These are phyloP conservation scores for Aschersonia sp. DNA, from an alignment of 2,329 filamentous ascomycete genomes.

Conservation along the genomic window DNA sequence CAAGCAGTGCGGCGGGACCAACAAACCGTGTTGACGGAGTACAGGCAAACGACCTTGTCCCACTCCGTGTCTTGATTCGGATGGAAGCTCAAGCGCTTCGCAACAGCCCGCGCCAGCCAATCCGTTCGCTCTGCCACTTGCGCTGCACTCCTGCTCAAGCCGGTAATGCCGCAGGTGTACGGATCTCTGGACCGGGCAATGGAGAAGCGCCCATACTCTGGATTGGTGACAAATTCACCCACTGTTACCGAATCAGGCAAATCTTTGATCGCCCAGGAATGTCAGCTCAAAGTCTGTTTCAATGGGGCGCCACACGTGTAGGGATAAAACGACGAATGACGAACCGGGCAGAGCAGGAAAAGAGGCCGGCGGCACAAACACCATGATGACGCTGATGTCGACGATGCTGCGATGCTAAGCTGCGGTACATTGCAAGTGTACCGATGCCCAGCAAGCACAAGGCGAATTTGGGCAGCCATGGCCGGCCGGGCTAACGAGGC, in stretches of 20 bases:
- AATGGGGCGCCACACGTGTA: neutral
- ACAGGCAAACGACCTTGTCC: slow-evolving; percentile 67
- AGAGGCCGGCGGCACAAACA: slow-evolving; percentile 48
- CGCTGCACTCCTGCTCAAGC: slow-evolving; percentile 46
- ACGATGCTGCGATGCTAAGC: too few species aligned
- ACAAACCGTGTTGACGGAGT: slow-evolving; percentile 61
- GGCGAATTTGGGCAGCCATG: too few species aligned
- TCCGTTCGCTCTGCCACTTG: slow-evolving; percentile 55
- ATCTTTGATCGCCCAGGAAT: slow-evolving; percentile 18
- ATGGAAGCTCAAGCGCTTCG: slow-evolving; percentile 56
- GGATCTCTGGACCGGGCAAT: slow-evolving; percentile 50
- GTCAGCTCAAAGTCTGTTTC: neutral
- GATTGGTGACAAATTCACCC: slow-evolving; percentile 62
- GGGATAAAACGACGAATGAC: slow-evolving; percentile 5
- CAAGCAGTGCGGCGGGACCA: neutral
- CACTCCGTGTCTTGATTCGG: slow-evolving; percentile 60
- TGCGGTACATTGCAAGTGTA: too few species aligned
- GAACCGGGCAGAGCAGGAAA: slow-evolving; percentile 43
- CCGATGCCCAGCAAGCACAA: too few species aligned
- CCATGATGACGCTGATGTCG: slow-evolving; percentile 20
- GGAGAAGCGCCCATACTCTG: slow-evolving; percentile 52
- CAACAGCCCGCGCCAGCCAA: slow-evolving; percentile 50
- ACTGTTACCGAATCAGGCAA: slow-evolving; percentile 63
- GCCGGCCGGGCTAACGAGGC: too few species aligned
- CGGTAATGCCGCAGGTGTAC: slow-evolving; percentile 64